phyloP scores from a whole-genome alignment of 192 early-diverging fungal species.

The Rhizophagus clarus region DNA sequence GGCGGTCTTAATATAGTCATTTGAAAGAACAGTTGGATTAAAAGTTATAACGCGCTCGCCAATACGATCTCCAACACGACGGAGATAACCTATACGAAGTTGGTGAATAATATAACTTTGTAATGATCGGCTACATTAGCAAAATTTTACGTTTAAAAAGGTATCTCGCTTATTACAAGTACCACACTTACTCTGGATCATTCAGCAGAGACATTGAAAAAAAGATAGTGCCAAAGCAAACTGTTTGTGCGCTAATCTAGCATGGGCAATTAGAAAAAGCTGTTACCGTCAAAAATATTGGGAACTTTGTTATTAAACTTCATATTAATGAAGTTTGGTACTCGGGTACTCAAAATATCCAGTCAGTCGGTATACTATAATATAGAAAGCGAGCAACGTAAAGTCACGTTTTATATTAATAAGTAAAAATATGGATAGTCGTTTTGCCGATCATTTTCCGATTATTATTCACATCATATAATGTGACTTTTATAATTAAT shows the following conservation, averaged over 20 bases:
- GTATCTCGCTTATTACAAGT: background rate
- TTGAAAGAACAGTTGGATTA: conserved; percentile 52
- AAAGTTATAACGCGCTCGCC: conserved; percentile 77
- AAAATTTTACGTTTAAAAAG: background rate
- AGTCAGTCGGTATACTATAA: background rate
- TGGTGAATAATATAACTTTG: conserved; percentile 69
- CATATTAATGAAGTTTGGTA: background rate
- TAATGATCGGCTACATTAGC: background rate
- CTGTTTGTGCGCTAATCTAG: conserved; percentile 2
- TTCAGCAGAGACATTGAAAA: conserved; percentile 33
- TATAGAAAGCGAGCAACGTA: no score
- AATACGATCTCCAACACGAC: conserved; percentile 68
- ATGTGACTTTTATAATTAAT: no score
- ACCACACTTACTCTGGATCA: conserved; percentile 31
- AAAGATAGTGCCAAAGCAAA: conserved; percentile 1
- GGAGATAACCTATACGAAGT: conserved; percentile 72
- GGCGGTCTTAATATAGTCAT: conserved; percentile 63
- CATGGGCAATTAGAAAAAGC: conserved; percentile 4
- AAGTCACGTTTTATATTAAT: no score
- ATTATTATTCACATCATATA: no score
- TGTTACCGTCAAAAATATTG: background rate
- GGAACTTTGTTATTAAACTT: background rate
- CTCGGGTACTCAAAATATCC: background rate
- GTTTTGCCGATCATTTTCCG: no score
- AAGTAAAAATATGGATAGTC: no score